These are phyloP conservation scores for Polyporus tsugae DNA, from an alignment of 1,284 basidiomycete species.

Conservation along the genomic window DNA sequence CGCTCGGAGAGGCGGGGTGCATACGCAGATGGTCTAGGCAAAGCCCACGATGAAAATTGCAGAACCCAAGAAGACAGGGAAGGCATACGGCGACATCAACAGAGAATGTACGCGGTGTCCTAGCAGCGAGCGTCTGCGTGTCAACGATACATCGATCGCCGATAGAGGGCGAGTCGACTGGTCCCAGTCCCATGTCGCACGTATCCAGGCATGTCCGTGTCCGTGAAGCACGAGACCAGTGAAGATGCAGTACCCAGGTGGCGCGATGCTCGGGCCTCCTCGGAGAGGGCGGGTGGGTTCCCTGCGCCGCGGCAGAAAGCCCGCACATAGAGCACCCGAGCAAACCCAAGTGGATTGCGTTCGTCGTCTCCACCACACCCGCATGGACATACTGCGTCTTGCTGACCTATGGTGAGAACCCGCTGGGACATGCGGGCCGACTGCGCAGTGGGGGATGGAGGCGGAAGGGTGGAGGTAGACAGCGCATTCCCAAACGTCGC, in stretches of 20 bases:
- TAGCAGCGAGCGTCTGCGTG: not conserved
- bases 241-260: not conserved
- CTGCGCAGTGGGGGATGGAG: too few species aligned
- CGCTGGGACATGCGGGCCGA: not conserved
- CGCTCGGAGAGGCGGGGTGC: not conserved
- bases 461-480: not conserved
- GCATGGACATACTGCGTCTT: not conserved
- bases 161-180: not conserved
- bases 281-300: not conserved
- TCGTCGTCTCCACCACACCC: too few species aligned
- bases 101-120: not conserved
- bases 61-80: not conserved
- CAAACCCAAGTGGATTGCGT: not conserved
- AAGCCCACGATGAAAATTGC: not conserved
- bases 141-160: not conserved
- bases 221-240: too few species aligned
- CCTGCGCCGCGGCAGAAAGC: not conserved
- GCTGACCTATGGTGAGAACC: not conserved
- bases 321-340: not conserved
- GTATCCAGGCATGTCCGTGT: not conserved
- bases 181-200: not conserved
- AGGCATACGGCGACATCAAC: constrained; percentile 1
- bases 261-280: not conserved
- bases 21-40: not conserved
- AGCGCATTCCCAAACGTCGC: not conserved